phyloP scores from a whole-genome alignment of 306 rosid genomes.

The Vigna radiata region DNA sequence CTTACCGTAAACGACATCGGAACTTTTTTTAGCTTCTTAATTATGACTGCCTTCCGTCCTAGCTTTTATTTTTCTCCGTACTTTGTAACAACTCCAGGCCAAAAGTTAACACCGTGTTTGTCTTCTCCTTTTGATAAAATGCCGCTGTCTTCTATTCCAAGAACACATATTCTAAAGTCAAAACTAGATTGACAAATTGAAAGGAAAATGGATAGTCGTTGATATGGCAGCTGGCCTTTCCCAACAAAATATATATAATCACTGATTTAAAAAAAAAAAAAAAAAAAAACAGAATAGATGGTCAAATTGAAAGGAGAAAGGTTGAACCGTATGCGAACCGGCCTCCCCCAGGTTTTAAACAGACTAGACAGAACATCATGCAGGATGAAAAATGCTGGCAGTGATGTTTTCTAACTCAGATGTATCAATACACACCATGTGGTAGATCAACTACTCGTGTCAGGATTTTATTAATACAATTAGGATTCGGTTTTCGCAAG shows the following conservation, averaged over 20 bases:
- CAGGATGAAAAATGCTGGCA: background rate
- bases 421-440: conserved; percentile 21
- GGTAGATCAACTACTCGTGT: background rate
- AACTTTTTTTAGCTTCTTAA: too few species aligned
- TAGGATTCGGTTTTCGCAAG: background rate
- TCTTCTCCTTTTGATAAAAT: too few species aligned
- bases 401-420: background rate
- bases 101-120: too few species aligned
- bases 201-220: background rate
- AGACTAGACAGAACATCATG: background rate
- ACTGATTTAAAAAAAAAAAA: too few species aligned
- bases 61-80: too few species aligned
- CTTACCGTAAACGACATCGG: too few species aligned
- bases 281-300: background rate
- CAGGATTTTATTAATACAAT: background rate
- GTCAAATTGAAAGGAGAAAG: background rate
- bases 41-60: too few species aligned
- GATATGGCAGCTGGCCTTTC: background rate
- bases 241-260: background rate
- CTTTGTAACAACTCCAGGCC: too few species aligned
- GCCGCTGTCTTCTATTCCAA: too few species aligned
- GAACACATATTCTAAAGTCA: too few species aligned
- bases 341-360: background rate
- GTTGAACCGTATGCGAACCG: background rate
- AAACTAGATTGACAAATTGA: background rate